A percentile compares a stretch with the other conserved stretches of the same genome.
Evolutionary conservation across 2,329 filamentous ascomycete genomes (phyloP).

Genomic region (Sporothrix pallida): DNA sequence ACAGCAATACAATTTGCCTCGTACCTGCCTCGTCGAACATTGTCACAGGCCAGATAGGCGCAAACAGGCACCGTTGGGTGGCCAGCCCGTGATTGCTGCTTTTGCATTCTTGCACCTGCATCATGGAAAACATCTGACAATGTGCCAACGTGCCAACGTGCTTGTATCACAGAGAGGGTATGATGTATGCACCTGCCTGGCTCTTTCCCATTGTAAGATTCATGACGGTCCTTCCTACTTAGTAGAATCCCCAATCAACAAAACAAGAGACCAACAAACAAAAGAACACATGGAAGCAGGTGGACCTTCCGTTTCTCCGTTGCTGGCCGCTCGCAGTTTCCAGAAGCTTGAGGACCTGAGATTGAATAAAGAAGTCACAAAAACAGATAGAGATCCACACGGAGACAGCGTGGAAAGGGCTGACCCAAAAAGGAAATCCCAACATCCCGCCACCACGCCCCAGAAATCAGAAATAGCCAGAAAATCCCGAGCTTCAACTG

Average conservation of each 20-base stretch:
- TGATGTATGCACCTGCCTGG: not conserved
- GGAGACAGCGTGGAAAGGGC: constrained; percentile 5
- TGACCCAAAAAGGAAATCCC: constrained; percentile 32
- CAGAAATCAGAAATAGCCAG: not conserved
- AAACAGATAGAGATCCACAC: constrained; percentile 27
- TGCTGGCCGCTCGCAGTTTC: constrained; percentile 12
- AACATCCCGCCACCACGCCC: constrained; percentile 31
- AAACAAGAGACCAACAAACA: constrained; percentile 25
- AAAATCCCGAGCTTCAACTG: constrained; percentile 22
- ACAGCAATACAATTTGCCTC: not conserved
- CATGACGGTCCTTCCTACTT: constrained; percentile 3
- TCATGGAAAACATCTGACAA: constrained; percentile 22
- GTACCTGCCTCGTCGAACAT: not conserved
- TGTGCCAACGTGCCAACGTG: too few species aligned
- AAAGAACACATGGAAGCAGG: not conserved
- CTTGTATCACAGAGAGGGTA: not conserved
- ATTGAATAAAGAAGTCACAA: not conserved
- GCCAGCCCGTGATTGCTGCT: not conserved
- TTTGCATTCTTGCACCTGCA: constrained; percentile 15
- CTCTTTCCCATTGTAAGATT: constrained; percentile 17
- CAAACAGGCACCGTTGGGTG: not conserved
- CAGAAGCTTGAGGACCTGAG: not conserved
- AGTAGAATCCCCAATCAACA: constrained; percentile 12
- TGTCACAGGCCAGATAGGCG: constrained; percentile 9
- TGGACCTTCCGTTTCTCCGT: constrained; percentile 27